Base-by-base conservation (phyloP, 106 monocot genomes). In the Amphibolis antarctica region DNA sequence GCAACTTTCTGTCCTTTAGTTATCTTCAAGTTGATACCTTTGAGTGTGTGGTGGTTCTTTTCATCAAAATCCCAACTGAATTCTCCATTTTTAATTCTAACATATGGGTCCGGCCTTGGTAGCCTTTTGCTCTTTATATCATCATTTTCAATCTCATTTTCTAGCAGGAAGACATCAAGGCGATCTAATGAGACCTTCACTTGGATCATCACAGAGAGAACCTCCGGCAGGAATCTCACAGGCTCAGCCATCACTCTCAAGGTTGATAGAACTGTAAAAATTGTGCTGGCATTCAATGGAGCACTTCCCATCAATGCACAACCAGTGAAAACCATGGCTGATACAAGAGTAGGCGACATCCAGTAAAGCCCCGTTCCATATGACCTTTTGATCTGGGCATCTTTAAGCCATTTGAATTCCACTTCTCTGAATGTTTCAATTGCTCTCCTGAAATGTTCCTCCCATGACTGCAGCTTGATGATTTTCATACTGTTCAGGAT, bases 401-500 rank as follows among this genome's bases (percentile, higher is more conserved):
- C 78, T 55, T 51, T 69, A 21, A 93, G 58, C 83, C 93, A 93
- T 77, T 77, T 77, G 63, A 80, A 85, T 57, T 88, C 93, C 0
- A 22, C 45, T 0, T 80, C 84, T 59, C 88, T 72, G 12, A 85
- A 75, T 11, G 70, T 55, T 27, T 71, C 68, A 17, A 93, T 69
- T 17, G 62, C 47, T 10, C 14, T 68, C 53, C 66, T 71, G 77
- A 88, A 93, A 43, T 75, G 75, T 3, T 82, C 82, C 42, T 93
- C 93, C 93, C 93, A 93, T 30, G 88, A 82, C 57, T 93, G 88
- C 22, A 93, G 45, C 66, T 93, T 93, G 74, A 93, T 77, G 60
- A 88, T 77, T 61, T 85, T 93, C 88, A 93, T 88, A 59, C 78
- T 88, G 71, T 67, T 82, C 30, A 93, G 52, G 9, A 59, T 71